A percentile compares a stretch with the other conserved stretches of the same genome.
Conservation (phyloP, 2,329 filamentous ascomycete genomes). For the Aspergillus novofumigatus region DNA sequence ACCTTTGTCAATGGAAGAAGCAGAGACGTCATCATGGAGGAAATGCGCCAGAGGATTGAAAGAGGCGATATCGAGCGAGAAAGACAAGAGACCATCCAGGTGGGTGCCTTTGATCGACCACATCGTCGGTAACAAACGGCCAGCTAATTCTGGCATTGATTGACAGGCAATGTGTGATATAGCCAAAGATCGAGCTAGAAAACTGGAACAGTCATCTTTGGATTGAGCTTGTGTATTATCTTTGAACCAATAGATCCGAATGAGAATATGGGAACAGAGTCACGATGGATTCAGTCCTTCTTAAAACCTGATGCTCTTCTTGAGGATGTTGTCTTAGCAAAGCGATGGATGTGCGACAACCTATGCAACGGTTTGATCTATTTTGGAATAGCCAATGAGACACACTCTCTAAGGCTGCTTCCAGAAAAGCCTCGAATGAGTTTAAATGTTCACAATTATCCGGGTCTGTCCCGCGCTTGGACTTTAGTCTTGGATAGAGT, state of each 20-base stretch:
- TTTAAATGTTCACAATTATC: background rate
- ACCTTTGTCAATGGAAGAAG: slow-evolving; percentile 85
- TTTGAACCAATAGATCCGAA: no score
- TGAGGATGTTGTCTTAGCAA: background rate
- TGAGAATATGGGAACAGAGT: background rate
- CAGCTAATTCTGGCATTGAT: slow-evolving; percentile 1
- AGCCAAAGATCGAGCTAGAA: slow-evolving; percentile 71
- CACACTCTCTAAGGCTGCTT: background rate
- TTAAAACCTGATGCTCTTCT: background rate
- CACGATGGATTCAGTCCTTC: background rate
- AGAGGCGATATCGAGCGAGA: slow-evolving; percentile 64
- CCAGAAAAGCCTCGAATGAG: background rate
- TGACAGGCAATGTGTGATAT: slow-evolving; percentile 88
- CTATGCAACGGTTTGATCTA: background rate
- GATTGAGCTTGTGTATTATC: slow-evolving; percentile 2
- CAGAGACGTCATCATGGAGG: slow-evolving; percentile 69
- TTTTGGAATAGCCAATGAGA: background rate
- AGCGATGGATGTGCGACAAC: background rate
- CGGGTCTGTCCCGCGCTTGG: no score
- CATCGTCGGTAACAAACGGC: background rate
- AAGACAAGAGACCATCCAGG: slow-evolving; percentile 69
- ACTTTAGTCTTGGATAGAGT: background rate
- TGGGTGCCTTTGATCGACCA: slow-evolving; percentile 37
- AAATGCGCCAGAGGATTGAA: slow-evolving; percentile 73
- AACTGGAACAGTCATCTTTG: slow-evolving; percentile 43